Base-by-base conservation (phyloP, 805 yeast genomes). In the Candida vartiovaarae region DNA sequence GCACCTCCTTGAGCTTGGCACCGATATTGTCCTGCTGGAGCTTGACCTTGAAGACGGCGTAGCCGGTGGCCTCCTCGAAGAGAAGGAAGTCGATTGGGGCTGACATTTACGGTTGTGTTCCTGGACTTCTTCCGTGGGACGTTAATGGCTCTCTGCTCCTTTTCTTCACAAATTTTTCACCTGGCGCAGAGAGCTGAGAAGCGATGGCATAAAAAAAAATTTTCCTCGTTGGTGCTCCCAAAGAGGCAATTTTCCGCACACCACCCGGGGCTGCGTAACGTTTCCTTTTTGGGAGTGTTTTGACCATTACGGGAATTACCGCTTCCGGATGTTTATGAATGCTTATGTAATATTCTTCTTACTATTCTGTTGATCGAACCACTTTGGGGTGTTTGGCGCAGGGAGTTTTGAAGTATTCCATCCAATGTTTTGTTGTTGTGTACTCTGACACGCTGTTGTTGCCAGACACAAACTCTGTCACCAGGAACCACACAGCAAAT, bases 11-110 rank as follows among this genome's bases (percentile, higher is more conserved):
- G 68, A 86, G 75, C 63, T 95, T 80, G 37, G 95, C 75, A 41
- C 97, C 95, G 39, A 95, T 80, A 40, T 85, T 67, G 67, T 85
- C 75, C 60, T 90, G 75, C 64, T 89, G 96, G 51, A 82, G 76
- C 53, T 85, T 67, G 55, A 90, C 96, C 74, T 93, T 93, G 65
- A 93, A 78, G 63, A 93, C 76, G 63, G 99, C 99, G 67, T 93
- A 93, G 63, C 99, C 99, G 42, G 99, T 99, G 52, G 99, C 86
- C 53, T 99, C 93, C 74, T 93, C 99, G 49, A 98, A 85, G 66
- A 91, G 80, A 62, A 91, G 89, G 77, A 73, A 85, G 51, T 93
- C 84, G 95, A 85, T 85, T 95, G 54, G 93, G 80, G 62, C 86
- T 89, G 70, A 93, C 99, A 64, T 91, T 96, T 70, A 89, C 95